These are phyloP conservation scores for Mucor mucedo DNA, from an alignment of 371 early-diverging fungal genomes.

Conservation along the genomic window DNA sequence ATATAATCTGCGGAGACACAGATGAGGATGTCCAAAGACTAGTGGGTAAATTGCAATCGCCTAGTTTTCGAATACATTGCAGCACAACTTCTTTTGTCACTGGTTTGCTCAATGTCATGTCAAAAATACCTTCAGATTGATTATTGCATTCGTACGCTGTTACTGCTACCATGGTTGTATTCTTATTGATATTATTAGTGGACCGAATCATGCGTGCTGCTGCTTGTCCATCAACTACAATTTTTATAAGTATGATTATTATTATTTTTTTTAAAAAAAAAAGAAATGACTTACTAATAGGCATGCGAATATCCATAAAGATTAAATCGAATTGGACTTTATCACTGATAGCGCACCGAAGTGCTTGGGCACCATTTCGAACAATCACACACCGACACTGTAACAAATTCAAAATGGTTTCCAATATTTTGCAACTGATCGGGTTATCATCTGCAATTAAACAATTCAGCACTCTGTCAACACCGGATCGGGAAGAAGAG, in stretches of 20 bases:
- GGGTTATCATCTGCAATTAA: constrained; percentile 93
- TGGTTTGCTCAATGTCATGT: constrained; percentile 76
- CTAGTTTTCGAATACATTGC: constrained; percentile 1
- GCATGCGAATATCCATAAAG: constrained; percentile 94
- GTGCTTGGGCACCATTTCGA: constrained; percentile 89
- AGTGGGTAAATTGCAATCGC: neutral
- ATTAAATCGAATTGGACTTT: constrained; percentile 86
- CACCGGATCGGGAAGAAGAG: neutral
- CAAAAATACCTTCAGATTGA: constrained; percentile 65
- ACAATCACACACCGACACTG: constrained; percentile 83
- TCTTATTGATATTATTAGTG: constrained; percentile 78
- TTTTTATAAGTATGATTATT: no score
- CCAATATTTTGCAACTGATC: constrained; percentile 85
- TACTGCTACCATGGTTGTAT: constrained; percentile 78
- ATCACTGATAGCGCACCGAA: constrained; percentile 86
- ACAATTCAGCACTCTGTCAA: constrained; percentile 32
- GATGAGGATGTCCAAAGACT: neutral
- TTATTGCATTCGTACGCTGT: constrained; percentile 72
- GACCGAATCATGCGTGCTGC: constrained; percentile 95
- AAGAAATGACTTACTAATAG: constrained; percentile 72
- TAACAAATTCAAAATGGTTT: constrained; percentile 76
- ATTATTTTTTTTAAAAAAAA: no score
- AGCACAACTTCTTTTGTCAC: constrained; percentile 67
- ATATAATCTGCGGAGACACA: neutral
- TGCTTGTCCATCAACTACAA: constrained; percentile 85